Conservation (phyloP, 306 rosid species). For the Prunus mongolica region DNA sequence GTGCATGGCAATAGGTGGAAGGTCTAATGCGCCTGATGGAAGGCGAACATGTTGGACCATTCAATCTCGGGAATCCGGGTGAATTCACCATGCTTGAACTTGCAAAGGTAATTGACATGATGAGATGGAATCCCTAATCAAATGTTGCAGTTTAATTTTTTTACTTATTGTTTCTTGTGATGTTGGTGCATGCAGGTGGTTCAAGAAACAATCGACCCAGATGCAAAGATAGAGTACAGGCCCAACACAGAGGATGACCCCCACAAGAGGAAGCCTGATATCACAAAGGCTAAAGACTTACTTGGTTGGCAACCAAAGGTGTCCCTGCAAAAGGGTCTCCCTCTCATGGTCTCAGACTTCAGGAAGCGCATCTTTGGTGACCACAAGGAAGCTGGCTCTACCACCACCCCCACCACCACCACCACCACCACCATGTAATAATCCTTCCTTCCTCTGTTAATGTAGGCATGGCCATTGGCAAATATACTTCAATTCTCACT, state of each 20-base stretch:
- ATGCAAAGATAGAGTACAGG: slow-evolving; percentile 82
- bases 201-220: slow-evolving; percentile 94
- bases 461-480: slow-evolving; percentile 7
- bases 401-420: slow-evolving; percentile 30
- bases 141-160: neutral
- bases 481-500: slow-evolving; percentile 1
- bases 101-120: slow-evolving; percentile 57
- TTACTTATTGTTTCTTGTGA: neutral
- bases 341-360: slow-evolving; percentile 91
- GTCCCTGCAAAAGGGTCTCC: slow-evolving; percentile 82
- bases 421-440: slow-evolving; percentile 35
- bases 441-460: neutral
- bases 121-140: neutral
- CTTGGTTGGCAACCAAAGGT: slow-evolving; percentile 97
- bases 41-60: slow-evolving; percentile 98
- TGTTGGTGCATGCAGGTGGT: slow-evolving; percentile 57
- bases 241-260: slow-evolving; percentile 97
- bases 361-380: slow-evolving; percentile 92
- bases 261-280: slow-evolving; percentile 96
- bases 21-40: slow-evolving; percentile 98
- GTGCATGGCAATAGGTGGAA: slow-evolving; percentile 60
- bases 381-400: slow-evolving; percentile 55
- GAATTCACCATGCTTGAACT: slow-evolving; percentile 99
- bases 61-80: slow-evolving; percentile 97
- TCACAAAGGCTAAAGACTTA: slow-evolving; percentile 68